Percentiles rank a stretch among this genome's conserved stretches.
phyloP scores from a whole-genome alignment of 2,329 filamentous ascomycete species.

The Teratosphaeria epicoccoides region DNA sequence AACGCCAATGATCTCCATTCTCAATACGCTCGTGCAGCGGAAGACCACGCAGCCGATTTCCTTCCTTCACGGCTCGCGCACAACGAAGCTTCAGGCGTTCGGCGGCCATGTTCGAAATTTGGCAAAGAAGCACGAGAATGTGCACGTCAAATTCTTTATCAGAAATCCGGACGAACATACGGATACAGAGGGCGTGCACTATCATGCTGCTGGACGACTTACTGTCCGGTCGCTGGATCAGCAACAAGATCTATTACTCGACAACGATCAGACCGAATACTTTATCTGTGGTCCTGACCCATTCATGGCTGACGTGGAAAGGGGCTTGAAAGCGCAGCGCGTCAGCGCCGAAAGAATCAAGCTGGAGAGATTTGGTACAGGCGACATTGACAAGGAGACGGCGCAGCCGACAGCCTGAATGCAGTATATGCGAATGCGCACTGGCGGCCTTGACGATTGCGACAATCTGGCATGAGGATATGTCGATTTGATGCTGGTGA shows the following conservation, averaged over 20 bases:
- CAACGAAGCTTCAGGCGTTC: constrained; percentile 46
- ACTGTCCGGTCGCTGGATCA: constrained; percentile 47
- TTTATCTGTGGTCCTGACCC: constrained; percentile 59
- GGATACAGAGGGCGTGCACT: constrained; percentile 44
- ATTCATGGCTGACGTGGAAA: constrained; percentile 57
- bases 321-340: constrained; percentile 43
- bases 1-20: constrained; percentile 55
- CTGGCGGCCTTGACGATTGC: too few species aligned
- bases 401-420: too few species aligned
- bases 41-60: constrained; percentile 35
- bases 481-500: too few species aligned
- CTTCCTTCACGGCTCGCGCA: constrained; percentile 53
- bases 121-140: constrained; percentile 38
- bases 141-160: constrained; percentile 46
- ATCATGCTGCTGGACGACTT: constrained; percentile 45
- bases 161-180: constrained; percentile 38
- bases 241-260: constrained; percentile 45
- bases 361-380: constrained; percentile 41
- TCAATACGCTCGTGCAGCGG: constrained; percentile 42
- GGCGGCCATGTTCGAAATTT: constrained; percentile 37
- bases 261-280: constrained; percentile 49
- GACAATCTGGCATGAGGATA: not conserved
- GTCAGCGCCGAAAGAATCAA: constrained; percentile 50
- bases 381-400: not conserved
- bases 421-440: too few species aligned